These are phyloP conservation scores for Botrytis hyacinthi DNA, from an alignment of 2,329 filamentous ascomycete genomes.

Conservation along the genomic window DNA sequence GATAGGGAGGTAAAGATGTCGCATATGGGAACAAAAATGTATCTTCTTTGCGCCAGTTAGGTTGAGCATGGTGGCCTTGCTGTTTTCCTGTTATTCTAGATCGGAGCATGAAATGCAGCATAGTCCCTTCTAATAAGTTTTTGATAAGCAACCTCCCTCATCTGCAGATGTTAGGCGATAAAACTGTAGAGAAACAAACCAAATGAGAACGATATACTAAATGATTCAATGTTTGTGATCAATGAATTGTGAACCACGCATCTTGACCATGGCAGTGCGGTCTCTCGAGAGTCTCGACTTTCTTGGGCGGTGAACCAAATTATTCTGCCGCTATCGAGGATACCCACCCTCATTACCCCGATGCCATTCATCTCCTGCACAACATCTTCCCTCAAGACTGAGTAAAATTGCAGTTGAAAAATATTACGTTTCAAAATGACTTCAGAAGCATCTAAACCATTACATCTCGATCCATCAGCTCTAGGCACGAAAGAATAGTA, in stretches of 20 bases:
- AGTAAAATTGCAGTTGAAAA: neutral
- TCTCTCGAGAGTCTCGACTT: neutral
- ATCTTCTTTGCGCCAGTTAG: conserved; percentile 31
- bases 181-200: neutral
- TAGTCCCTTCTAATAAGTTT: conserved; percentile 26
- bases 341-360: neutral
- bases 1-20: conserved; percentile 38
- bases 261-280: neutral
- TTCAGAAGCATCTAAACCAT: conserved; percentile 46
- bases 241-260: neutral
- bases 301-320: conserved; percentile 6
- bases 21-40: conserved; percentile 29
- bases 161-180: conserved; percentile 9
- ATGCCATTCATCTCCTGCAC: neutral
- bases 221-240: neutral
- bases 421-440: conserved; percentile 24
- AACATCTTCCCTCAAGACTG: neutral
- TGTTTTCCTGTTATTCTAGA: conserved; percentile 36
- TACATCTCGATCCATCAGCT: conserved; percentile 67
- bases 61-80: conserved; percentile 31
- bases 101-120: conserved; percentile 39
- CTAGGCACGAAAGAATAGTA: conserved; percentile 92
- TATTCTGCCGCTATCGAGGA: conserved; percentile 2
- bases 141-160: conserved; percentile 14
- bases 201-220: conserved; percentile 8